Percentiles rank a stretch among this genome's conserved stretches.
Evolutionary conservation across 106 monocot genomes (phyloP).

Genomic region (Acorus gramineus): DNA sequence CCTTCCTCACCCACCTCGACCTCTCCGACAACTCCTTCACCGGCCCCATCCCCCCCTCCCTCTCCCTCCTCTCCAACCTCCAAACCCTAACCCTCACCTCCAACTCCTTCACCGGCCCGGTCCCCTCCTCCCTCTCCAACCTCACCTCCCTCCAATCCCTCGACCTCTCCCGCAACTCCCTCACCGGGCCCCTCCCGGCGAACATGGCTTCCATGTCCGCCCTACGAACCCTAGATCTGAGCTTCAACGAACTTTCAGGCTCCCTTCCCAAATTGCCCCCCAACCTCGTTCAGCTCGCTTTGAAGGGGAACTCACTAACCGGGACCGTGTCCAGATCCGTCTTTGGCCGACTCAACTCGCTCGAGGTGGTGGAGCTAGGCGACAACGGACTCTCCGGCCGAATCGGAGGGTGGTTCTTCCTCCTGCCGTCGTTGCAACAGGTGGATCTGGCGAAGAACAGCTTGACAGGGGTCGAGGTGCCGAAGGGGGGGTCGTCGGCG

Average conservation of each 20-base stretch:
- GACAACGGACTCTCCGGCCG: conserved; percentile 32
- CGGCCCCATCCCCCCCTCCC: conserved; percentile 21
- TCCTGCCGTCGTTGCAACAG: conserved; percentile 56
- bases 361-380: conserved; percentile 46
- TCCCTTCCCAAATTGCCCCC: conserved; percentile 27
- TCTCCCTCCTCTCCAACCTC: conserved; percentile 20
- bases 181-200: conserved; percentile 29
- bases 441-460: conserved; percentile 54
- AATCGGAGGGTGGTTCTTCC: conserved; percentile 46
- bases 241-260: conserved; percentile 34
- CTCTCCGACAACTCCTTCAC: conserved; percentile 37
- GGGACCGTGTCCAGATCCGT: conserved; percentile 18
- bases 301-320: conserved; percentile 28
- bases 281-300: conserved; percentile 31
- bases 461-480: conserved; percentile 12
- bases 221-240: conserved; percentile 32
- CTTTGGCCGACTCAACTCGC: conserved; percentile 14
- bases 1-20: conserved; percentile 35
- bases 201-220: conserved; percentile 5
- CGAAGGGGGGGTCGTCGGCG: conserved; percentile 3
- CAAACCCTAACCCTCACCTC: conserved; percentile 27
- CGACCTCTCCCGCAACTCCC: conserved; percentile 31
- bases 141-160: conserved; percentile 18
- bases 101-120: conserved; percentile 33
- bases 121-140: conserved; percentile 16